These are phyloP conservation scores for Boletus pseudopeckii DNA, from an alignment of 768 basidiomycete genomes.

Conservation along the genomic window DNA sequence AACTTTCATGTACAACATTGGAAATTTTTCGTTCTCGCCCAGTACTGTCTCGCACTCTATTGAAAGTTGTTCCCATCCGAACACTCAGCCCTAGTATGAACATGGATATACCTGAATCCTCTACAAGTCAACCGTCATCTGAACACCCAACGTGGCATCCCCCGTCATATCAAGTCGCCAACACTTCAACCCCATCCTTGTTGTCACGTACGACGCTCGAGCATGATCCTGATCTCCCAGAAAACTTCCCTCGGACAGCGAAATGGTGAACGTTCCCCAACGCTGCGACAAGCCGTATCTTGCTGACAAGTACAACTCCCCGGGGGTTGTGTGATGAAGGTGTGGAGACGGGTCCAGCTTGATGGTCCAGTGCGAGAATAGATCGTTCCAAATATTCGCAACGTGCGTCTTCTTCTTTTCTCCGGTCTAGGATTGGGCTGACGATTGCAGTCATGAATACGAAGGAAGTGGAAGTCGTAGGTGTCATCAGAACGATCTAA, in stretches of 20 bases:
- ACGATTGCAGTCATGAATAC: neutral
- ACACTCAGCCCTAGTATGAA: too few relatives aligned
- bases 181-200: slow-evolving; percentile 8
- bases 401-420: slow-evolving; percentile 33
- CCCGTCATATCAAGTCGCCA: slow-evolving; percentile 29
- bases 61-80: too few relatives aligned
- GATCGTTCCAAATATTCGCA: slow-evolving; percentile 54
- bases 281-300: neutral
- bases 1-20: too few relatives aligned
- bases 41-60: too few relatives aligned
- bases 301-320: neutral
- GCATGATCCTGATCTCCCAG: slow-evolving; percentile 21
- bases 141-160: slow-evolving; percentile 27
- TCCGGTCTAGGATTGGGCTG: neutral
- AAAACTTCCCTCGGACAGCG: slow-evolving; percentile 53
- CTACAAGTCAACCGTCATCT: neutral
- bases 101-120: neutral
- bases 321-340: slow-evolving; percentile 38
- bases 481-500: neutral
- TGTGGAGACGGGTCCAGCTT: slow-evolving; percentile 70
- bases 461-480: neutral
- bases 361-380: slow-evolving; percentile 69
- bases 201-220: slow-evolving; percentile 14
- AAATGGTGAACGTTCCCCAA: slow-evolving; percentile 45
- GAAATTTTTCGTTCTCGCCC: too few relatives aligned